Evolutionary conservation across 2,329 filamentous ascomycete genomes (phyloP), one percentile per base, ranked within the genome.

Genomic region (Tolypocladium cylindrosporum): DNA sequence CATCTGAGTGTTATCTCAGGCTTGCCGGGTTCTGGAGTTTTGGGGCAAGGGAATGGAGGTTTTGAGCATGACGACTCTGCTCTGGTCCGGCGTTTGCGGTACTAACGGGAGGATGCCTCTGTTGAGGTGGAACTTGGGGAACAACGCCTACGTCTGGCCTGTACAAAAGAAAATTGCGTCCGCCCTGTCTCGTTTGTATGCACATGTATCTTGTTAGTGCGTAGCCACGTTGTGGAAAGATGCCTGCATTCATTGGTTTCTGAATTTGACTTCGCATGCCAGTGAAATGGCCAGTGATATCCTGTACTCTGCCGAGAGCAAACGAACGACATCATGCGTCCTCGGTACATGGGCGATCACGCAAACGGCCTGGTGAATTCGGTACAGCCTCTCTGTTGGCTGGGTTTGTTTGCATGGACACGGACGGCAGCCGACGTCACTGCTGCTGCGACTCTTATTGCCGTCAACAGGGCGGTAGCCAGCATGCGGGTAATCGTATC

Each of bases 1-100:
- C 24, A 60, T 71, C 48, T 72, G 55, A 65, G 27, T 8, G 3
- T 21, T 16, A 11, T 41, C 14, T 24, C 37, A 37, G 6, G 16
- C 16, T 13, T 31, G 4, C 9, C 16, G 8, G 51, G 9, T 31
- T 16, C n/a, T 36, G 37, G 27, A 39, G 34, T 24, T 24, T 54
- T 24, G 1, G 16, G 40, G 16, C 9, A 9, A 42, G 24, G n/a
- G 40, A 43, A 13, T 36, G n/a, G 19, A 55, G 40, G 16, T 36
- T 31, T n/a, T n/a, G 39, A 54, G 56, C 56, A 54, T 53, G 9
- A 54, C 21, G 56, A 54, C 31, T 34, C 39, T 54, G 50, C 56
- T 54, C 56, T 43, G 40, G 34, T 41, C 9, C 36, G 43, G 55
- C 55, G 55, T 56, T 51, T 51, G 16, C 1, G 55, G 36, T 14